phyloP scores from a whole-genome alignment of 2,329 filamentous ascomycete species.

The Aspergillus ruber region DNA sequence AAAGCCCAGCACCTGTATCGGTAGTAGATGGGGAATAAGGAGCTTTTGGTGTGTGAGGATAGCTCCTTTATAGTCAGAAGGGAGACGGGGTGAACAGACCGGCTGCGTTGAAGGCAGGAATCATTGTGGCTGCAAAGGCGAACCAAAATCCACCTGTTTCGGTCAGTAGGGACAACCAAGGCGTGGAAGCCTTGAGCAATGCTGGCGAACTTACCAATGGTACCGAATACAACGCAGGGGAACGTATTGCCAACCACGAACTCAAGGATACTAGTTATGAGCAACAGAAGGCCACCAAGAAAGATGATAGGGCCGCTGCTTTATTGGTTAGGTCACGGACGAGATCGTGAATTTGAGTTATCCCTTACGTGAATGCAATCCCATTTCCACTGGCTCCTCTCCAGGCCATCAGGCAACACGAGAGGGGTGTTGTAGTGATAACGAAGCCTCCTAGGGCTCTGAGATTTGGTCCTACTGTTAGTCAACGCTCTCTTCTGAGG shows the following conservation, averaged over 20 bases:
- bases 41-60: slow-evolving; percentile 7
- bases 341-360: slow-evolving; percentile 1
- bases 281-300: slow-evolving; percentile 50
- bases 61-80: slow-evolving; percentile 42
- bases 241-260: slow-evolving; percentile 56
- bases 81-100: slow-evolving; percentile 33
- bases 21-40: slow-evolving; percentile 20
- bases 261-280: slow-evolving; percentile 49
- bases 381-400: slow-evolving; percentile 19
- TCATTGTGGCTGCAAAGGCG: slow-evolving; percentile 50
- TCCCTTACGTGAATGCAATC: slow-evolving; percentile 18
- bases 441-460: slow-evolving; percentile 22
- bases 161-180: neutral
- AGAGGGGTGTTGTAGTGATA: slow-evolving; percentile 18
- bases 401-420: slow-evolving; percentile 23
- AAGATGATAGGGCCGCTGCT: slow-evolving; percentile 46
- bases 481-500: neutral
- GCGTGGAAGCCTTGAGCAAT: neutral
- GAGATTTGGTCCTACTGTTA: neutral
- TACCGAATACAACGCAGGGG: slow-evolving; percentile 51
- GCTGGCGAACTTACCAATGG: slow-evolving; percentile 36
- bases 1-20: slow-evolving; percentile 18
- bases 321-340: neutral
- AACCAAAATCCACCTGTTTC: slow-evolving; percentile 47
- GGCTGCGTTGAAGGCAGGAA: slow-evolving; percentile 48